Base-by-base conservation (phyloP, 495 filamentous ascomycete species). In the Lasiosphaeria ovina region DNA sequence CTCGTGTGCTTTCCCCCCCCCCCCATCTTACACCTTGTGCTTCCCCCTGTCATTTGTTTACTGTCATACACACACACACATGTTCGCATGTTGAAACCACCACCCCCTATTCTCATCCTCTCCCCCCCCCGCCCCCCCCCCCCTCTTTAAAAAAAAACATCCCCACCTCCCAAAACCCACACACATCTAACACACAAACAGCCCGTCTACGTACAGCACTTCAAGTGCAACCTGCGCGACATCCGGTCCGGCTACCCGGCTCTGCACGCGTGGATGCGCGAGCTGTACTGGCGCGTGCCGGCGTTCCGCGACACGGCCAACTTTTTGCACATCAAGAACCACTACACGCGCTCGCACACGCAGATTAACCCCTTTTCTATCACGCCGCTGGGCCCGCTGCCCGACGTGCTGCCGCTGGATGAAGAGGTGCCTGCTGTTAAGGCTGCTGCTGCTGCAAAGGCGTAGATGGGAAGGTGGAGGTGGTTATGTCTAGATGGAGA, bases 291-390 rank as follows among this genome's bases (percentile, higher is more conserved):
- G 82, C 84, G 86, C 62, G 75, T 83, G 16, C 79, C 81, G 7
- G 88, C 83, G 2, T 93, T 93, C 68, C 81, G 77, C 65, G 79
- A 85, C 52, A 91, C 89, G 12, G 89, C 88, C 17, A 76, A 84
- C 58, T 91, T 92, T 66, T 70, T 82, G 60, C 81, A 84, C 63
- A 83, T 84, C 68, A 84, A 84, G 71, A 77, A 76, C 36, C 77
- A 79, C 58, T 83, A 83, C 55, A 83, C 79, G 42, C 73, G 72
- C 54, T 80, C 77, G 48, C 80, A 83, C 56, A 70, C 69, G 4
- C 78, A 86, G 66, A 83, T 88, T 62, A 89, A 89, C 55, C 86
- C 85, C 3, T 69, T 79, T 54, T 71, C 78, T 4, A 86, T 90
- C 59, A 87, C 86, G 4, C 88, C 87, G 0, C 59, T 86, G 31